Conservation (phyloP, 441 rosid species). For the Populus hybrid region DNA sequence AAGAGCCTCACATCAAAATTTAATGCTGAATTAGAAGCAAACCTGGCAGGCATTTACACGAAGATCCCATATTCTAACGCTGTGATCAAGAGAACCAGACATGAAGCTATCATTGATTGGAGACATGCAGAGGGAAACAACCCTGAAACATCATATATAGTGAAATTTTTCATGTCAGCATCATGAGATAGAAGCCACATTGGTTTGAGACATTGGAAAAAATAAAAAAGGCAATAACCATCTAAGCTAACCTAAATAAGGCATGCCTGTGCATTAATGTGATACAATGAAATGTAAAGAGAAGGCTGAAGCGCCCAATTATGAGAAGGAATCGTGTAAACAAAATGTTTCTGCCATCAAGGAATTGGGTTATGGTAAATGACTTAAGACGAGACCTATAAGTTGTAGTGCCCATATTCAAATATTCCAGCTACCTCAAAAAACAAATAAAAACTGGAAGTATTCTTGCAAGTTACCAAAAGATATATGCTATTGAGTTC, state of each 20-base stretch:
- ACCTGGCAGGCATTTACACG: constrained; percentile 98
- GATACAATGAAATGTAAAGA: not conserved
- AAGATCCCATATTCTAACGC: constrained; percentile 96
- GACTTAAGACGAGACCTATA: no score
- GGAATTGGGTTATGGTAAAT: not conserved
- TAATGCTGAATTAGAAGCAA: constrained; percentile 26
- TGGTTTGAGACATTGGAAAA: not conserved
- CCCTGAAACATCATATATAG: constrained; percentile 39
- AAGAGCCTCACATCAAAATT: not conserved
- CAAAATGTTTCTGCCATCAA: not conserved
- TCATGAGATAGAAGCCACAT: not conserved
- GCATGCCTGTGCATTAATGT: not conserved
- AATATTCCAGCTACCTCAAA: not conserved
- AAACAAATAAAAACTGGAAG: not conserved
- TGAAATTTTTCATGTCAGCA: not conserved
- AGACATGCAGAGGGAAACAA: constrained; percentile 94
- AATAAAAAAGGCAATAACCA: not conserved
- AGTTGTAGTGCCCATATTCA: not conserved
- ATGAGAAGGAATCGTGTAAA: not conserved
- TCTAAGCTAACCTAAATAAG: not conserved
- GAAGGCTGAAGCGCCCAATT: not conserved
- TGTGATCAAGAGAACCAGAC: constrained; percentile 94
- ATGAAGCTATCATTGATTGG: constrained; percentile 96
- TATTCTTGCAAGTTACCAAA: not conserved
- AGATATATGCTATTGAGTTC: not conserved